A percentile compares a stretch with the other conserved stretches of the same genome.
Evolutionary conservation across 2,329 filamentous ascomycete species (phyloP).

Genomic region (Pseudogymnoascus sp.): DNA sequence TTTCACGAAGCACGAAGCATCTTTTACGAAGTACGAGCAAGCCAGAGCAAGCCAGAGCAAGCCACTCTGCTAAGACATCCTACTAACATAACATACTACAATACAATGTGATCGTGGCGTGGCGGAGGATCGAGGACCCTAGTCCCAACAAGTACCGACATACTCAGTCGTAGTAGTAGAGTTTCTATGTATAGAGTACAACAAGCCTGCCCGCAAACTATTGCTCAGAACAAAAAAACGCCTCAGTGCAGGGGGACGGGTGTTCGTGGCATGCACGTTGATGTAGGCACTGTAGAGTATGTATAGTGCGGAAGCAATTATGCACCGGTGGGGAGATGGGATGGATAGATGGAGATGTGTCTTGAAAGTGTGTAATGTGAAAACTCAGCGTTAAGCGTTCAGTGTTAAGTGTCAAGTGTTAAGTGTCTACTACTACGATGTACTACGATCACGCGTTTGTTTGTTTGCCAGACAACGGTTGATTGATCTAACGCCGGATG

Average conservation of each 20-base stretch:
- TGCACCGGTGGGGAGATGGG: not conserved
- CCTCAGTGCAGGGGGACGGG: not conserved
- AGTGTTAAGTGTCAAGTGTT: not conserved
- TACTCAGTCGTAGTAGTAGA: no score
- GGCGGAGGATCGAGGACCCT: not conserved
- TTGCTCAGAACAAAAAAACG: not conserved
- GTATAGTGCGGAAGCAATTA: not conserved
- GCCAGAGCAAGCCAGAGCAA: not conserved
- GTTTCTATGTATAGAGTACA: constrained; percentile 6
- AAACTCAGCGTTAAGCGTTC: not conserved
- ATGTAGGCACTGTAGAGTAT: not conserved
- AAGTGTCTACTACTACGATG: not conserved
- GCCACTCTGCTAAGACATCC: constrained; percentile 1
- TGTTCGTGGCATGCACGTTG: not conserved
- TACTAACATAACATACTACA: not conserved
- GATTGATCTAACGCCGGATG: not conserved
- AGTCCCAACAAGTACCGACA: constrained; percentile 5
- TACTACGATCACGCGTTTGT: not conserved
- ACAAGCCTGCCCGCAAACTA: not conserved
- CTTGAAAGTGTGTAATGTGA: no score
- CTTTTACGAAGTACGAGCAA: not conserved
- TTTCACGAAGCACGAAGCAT: not conserved
- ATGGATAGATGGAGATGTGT: not conserved
- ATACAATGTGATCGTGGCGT: not conserved
- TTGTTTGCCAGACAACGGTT: not conserved